Percentiles rank a stretch among this genome's conserved stretches.
phyloP scores from a whole-genome alignment of 192 early-diverging fungal genomes.

The Coemansia sp. region DNA sequence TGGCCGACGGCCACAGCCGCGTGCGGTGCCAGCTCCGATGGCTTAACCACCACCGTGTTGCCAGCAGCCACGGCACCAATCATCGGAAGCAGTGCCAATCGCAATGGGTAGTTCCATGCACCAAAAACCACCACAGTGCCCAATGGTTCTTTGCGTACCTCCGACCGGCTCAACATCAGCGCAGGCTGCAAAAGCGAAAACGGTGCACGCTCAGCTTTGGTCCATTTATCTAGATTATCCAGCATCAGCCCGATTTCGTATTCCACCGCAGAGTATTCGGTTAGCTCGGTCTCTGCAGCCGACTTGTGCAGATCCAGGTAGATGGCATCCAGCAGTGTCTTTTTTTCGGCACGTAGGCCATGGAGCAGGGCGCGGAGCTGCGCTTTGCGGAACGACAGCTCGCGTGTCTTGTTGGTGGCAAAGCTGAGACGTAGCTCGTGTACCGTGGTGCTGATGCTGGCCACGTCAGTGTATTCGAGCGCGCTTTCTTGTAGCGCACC shows the following conservation, averaged over 20 bases:
- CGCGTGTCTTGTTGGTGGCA: constrained; percentile 31
- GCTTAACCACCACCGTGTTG: constrained; percentile 81
- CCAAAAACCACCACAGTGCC: constrained; percentile 75
- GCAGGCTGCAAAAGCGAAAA: constrained; percentile 31
- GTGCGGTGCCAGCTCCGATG: constrained; percentile 76
- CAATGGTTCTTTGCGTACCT: constrained; percentile 72
- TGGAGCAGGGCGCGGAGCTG: constrained; percentile 65
- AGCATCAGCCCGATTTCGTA: constrained; percentile 60
- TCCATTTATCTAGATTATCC: constrained; percentile 64
- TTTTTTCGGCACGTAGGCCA: constrained; percentile 63
- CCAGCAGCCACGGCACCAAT: constrained; percentile 88
- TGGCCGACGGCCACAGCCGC: constrained; percentile 62
- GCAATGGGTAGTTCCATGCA: constrained; percentile 68
- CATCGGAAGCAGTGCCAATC: constrained; percentile 70
- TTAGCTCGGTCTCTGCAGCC: constrained; percentile 51
- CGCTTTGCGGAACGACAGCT: constrained; percentile 39
- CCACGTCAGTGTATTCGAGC: constrained; percentile 48
- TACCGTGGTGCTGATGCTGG: constrained; percentile 48
- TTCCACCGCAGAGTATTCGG: constrained; percentile 55
- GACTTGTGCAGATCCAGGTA: constrained; percentile 63
- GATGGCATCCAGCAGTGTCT: constrained; percentile 56
- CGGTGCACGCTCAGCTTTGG: constrained; percentile 47
- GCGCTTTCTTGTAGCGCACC: constrained; percentile 27
- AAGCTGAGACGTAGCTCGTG: constrained; percentile 47
- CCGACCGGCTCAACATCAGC: constrained; percentile 51